Evolutionary conservation across 495 filamentous ascomycete species (phyloP), one percentile per base, ranked within the genome.

Genomic region (Podospora appendiculata): DNA sequence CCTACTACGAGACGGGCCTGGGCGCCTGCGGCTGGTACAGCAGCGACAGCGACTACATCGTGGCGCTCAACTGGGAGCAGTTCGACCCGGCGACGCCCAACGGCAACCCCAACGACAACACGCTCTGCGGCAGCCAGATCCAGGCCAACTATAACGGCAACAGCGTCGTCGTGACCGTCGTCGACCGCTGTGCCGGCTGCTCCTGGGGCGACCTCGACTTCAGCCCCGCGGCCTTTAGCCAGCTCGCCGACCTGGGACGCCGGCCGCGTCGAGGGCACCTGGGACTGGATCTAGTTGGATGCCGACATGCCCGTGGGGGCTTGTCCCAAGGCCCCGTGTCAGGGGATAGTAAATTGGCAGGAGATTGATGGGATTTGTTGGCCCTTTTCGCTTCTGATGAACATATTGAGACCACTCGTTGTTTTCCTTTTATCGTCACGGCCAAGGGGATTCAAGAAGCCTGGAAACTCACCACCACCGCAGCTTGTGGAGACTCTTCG

Each of bases 1-100:
- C 79, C 4, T 75, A 75, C 33, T 70, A 74, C 18, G 74, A 79
- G 47, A 67, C 69, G 6, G 81, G 80, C 25, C 59, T 82, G 4
- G 80, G 81, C 10, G 65, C 17, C 62, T 78, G 51, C 65, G 69
- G 56, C 10, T 32, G 46, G 16, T 19, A 10, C 12, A 48, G 56
- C 54, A 33, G n/a, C 36, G 63, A 73, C 18, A 44, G 48, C 18
- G 69, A 74, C 14, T 57, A 76, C 2, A 73, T 81, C 41, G 60
- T 79, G 1, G 77, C 66, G 4, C 68, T 78, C 10, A 69, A 72
- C 25, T 56, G 61, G 48, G 11, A 53, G 6, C 48, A 57, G 6
- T 61, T 64, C 41, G 61, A 64, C 47, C 53, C 54, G 4, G 9
- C 42, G 19, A 59, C 58, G 10, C 61, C 61, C 12, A 50, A 60